Base-by-base conservation (phyloP, 2,329 filamentous ascomycete species). In the Diaporthe aspalathi region DNA sequence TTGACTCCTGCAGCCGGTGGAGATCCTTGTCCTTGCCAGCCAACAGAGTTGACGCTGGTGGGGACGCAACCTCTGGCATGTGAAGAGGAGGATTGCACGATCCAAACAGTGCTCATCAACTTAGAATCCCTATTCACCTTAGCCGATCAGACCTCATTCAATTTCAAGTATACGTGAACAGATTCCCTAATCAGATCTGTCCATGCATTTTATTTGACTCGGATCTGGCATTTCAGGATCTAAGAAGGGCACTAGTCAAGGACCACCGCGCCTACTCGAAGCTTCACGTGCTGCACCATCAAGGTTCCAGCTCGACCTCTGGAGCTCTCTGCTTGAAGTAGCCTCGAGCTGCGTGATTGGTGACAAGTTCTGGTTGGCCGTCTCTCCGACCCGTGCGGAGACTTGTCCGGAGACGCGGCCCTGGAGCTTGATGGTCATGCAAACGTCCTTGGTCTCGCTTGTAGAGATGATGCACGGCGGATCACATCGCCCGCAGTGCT, bases 141-240 rank as follows among this genome's bases (percentile, higher is more conserved):
- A 5, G 27, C 17, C 29, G 12, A 35, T 6, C 43, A 20, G 1
- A 6, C 32, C 8, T 22, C 29, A 16, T 17, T 27, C 20, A 8
- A 3, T 12, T 49, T 20, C 32, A 14, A 43, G 9, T 29, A 17
- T 32, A 17, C 14, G 3, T 22, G 29, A 0, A 20, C 9, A 29
- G 11, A 32, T 3, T 6, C 12, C 57, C 43, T 63, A 32, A 49
- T 63, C 43, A 49, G 60, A 63, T 63, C 60, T 24, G 29, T 35
- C 29, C 60, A 49, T 1, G 60, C 60, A 29, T 63, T 27, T 16
- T 20, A 9, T 49, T 49, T 63, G 60, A 29, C 38, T 63, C 60
- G 60, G 60, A 63, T 63, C 60, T 63, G 40, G 29, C 60, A 63
- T 63, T 32, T 47, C 60, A 35, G 43, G 43, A 47, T 32, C 60